Evolutionary conservation across 78 protist genomes (phyloP), one percentile per base, ranked within the genome.

Genomic region (Dictyostelium firmibasis): DNA sequence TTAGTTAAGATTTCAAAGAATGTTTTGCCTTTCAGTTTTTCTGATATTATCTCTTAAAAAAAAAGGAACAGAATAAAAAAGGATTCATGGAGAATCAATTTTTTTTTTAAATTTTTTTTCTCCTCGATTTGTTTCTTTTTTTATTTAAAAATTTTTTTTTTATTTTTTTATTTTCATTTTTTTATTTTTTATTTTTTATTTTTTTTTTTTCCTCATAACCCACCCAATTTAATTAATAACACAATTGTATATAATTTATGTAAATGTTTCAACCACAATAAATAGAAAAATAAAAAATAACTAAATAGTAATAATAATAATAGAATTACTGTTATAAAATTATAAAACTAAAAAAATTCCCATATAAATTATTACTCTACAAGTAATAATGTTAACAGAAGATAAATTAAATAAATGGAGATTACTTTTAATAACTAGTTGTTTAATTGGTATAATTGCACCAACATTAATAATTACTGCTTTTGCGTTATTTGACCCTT

Each of bases 391-490:
- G 77, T 69, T 69, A 13, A 69, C 77, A 27, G 77, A 69, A 43
- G 50, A 81, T 16, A 67, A 84, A 88, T 33, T 77, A 60, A 78
- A 81, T 67, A 84, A 88, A 88, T 88, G 94, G 94, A 78, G 84
- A 47, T 1, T 81, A 44, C 47, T 88, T 18, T 88, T 88, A 41
- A 76, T 88, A n/a, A 9, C 47, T 62, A 78, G 85, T 69, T 78
- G 94, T 35, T 88, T 47, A 27, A 29, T 88, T 23, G 94, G 94
- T 11, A 43, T 88, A 18, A 53, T 88, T 14, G 85, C 94, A 47
- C 94, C 94, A 23, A 88, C 94, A 0, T 31, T 88, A 29, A 79
- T 88, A 18, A 88, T 88, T 0, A 88, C 94, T 31, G 94, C 94
- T 20, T 88, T 88, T 69, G 94, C 94, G 31, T 69, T 88, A 16